Percentiles rank a stretch among this genome's conserved stretches.
Evolutionary conservation across 2,329 filamentous ascomycete genomes (phyloP).

Genomic region (Claviceps lovelessii): DNA sequence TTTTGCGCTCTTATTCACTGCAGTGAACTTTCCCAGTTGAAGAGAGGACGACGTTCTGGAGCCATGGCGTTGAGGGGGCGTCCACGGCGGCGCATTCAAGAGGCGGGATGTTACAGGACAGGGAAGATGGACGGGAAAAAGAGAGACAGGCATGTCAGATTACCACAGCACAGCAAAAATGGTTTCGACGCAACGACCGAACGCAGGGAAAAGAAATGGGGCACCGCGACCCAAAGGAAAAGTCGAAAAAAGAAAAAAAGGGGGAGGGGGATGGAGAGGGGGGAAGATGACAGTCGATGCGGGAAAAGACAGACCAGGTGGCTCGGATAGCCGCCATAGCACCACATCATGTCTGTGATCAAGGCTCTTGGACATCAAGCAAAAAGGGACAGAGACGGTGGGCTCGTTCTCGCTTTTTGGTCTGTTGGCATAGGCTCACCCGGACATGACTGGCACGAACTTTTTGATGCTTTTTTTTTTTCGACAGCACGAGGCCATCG

Average conservation of each 20-base stretch:
- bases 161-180: not conserved
- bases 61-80: conserved; percentile 1
- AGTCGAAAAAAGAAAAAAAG: not conserved
- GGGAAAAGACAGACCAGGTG: not conserved
- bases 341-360: not conserved
- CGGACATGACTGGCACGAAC: not conserved
- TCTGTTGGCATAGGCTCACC: not conserved
- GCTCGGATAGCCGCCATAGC: not conserved
- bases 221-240: not conserved
- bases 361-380: not conserved
- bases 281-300: not conserved
- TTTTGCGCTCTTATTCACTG: not conserved
- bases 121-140: not conserved
- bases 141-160: not conserved
- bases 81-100: not conserved
- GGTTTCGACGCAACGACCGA: not conserved
- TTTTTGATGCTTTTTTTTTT: too few species aligned
- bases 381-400: not conserved
- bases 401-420: not conserved
- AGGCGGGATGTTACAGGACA: not conserved
- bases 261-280: too few species aligned
- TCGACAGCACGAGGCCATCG: too few species aligned
- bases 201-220: not conserved
- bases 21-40: not conserved
- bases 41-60: not conserved